Conservation (phyloP, 139 green algal genomes). For the Chlorella sp. region DNA sequence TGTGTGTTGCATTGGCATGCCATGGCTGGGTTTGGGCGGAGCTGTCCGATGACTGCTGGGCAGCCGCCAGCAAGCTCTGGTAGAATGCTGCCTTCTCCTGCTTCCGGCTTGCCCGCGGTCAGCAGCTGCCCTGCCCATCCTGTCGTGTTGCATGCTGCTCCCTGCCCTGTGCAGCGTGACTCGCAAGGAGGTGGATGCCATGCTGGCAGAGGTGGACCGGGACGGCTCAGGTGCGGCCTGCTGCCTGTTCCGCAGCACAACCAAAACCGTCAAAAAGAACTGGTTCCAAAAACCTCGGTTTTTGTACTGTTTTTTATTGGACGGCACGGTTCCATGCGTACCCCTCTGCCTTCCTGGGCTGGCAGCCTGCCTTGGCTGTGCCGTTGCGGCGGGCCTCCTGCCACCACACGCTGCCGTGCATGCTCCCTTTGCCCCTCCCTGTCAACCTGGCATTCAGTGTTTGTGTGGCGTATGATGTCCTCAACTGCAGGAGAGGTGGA, state of each 20-base stretch:
- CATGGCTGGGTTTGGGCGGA: not conserved
- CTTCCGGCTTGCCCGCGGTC: not conserved
- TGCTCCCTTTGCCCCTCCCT: not conserved
- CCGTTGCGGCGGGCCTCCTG: not conserved
- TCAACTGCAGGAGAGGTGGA: slow-evolving; percentile 54
- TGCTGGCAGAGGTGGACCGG: slow-evolving; percentile 75
- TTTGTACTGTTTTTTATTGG: too few species aligned
- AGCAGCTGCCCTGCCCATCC: too few species aligned
- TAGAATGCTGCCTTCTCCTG: not conserved
- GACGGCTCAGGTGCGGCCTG: slow-evolving; percentile 50
- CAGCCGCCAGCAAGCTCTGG: not conserved
- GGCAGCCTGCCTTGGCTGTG: too few species aligned
- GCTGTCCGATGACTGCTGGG: too few species aligned
- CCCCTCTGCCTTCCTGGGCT: not conserved
- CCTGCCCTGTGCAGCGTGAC: not conserved
- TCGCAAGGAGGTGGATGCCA: slow-evolving; percentile 44
- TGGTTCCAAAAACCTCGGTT: too few species aligned
- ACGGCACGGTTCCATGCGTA: not conserved
- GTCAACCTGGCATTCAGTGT: not conserved
- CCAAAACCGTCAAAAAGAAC: too few species aligned
- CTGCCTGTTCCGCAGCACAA: not conserved
- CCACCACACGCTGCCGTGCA: not conserved
- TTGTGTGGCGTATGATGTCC: too few species aligned
- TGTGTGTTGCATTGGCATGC: not conserved
- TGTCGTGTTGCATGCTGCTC: not conserved